Evolutionary conservation across 306 rosid genomes (phyloP).

Genomic region (Dicorynia guianensis): DNA sequence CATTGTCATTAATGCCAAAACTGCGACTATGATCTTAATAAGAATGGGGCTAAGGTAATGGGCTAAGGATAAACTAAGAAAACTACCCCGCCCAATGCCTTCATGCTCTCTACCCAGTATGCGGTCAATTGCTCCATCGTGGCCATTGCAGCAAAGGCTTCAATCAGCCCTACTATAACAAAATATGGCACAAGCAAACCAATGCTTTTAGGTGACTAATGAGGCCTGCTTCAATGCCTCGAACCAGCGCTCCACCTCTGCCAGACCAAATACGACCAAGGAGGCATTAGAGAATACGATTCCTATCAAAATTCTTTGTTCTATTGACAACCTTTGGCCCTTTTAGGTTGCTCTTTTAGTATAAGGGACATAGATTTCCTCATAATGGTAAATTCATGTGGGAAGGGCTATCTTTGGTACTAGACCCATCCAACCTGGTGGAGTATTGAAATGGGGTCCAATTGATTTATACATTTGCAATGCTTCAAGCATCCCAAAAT

Average conservation of each 20-base stretch:
- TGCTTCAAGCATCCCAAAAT: slow-evolving; percentile 66
- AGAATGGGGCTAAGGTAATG: slow-evolving; percentile 53
- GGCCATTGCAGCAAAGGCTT: slow-evolving; percentile 67
- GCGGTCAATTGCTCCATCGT: slow-evolving; percentile 62
- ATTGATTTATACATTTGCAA: slow-evolving; percentile 54
- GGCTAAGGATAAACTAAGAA: slow-evolving; percentile 53
- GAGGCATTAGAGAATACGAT: slow-evolving; percentile 55
- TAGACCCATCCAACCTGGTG: slow-evolving; percentile 72
- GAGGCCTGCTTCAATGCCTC: slow-evolving; percentile 39
- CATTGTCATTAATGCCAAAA: slow-evolving; percentile 11
- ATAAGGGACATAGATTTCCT: slow-evolving; percentile 50
- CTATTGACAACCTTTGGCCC: slow-evolving; percentile 52
- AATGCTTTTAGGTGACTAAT: slow-evolving; percentile 47
- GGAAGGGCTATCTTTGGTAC: slow-evolving; percentile 59
- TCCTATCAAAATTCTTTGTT: slow-evolving; percentile 48
- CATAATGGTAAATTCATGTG: slow-evolving; percentile 58
- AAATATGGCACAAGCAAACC: slow-evolving; percentile 63
- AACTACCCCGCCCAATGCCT: slow-evolving; percentile 68
- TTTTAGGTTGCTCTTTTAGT: slow-evolving; percentile 14
- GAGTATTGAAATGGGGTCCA: slow-evolving; percentile 54
- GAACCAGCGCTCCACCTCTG: slow-evolving; percentile 49
- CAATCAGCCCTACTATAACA: slow-evolving; percentile 57
- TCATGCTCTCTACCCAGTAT: slow-evolving; percentile 65
- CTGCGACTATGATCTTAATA: slow-evolving; percentile 28
- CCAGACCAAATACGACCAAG: slow-evolving; percentile 54